Base-by-base conservation (phyloP, 2,329 filamentous ascomycete genomes). In the Claviceps sp. region DNA sequence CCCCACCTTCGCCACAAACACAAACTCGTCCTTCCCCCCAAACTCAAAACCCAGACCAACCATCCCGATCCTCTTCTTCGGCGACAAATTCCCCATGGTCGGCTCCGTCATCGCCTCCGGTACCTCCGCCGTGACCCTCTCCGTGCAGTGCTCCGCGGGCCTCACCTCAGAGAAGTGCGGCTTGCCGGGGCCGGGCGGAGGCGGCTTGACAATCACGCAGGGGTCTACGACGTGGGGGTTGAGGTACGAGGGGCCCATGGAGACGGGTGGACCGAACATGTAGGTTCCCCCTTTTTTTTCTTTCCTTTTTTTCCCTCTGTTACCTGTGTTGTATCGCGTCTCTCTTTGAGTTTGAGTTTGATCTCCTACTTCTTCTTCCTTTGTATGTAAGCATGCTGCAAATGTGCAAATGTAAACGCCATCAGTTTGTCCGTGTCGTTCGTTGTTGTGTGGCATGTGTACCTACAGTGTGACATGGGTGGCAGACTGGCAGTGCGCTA, bases 101-200 rank as follows among this genome's bases (percentile, higher is more conserved):
- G 66, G 59, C 37, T 67, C 66, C n/a, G 56, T 68, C 50, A 47
- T 67, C 42, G 56, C 55, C 7, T 65, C 56, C 52, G 59, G 61
- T 38, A 50, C 45, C 10, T 54, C 48, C 8, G 59, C 61, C 46
- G 68, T 66, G 1, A 70, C 67, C 2, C 58, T 61, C 46, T 57
- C 56, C 46, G 45, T 68, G 22, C 52, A 52, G 24, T 70, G 66
- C 53, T 50, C 56, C 4, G 38, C 54, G 24, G 50, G 47, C 19
- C 53, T 53, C 39, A 50, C 55, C 37, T 24, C 50, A 5, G 55
- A 55, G 17, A 59, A 63, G 5, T 69, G 66, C 52, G 60, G 60
- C 6, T 2, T 47, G 34, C 38, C 22, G 7, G n/a, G 3, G 34
- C 37, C 22, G 7, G n/a, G 4, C 6, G 22, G 8, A n/a, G 50